Base-by-base conservation (phyloP, 1,284 basidiomycete species). In the Puccinia horiana region DNA sequence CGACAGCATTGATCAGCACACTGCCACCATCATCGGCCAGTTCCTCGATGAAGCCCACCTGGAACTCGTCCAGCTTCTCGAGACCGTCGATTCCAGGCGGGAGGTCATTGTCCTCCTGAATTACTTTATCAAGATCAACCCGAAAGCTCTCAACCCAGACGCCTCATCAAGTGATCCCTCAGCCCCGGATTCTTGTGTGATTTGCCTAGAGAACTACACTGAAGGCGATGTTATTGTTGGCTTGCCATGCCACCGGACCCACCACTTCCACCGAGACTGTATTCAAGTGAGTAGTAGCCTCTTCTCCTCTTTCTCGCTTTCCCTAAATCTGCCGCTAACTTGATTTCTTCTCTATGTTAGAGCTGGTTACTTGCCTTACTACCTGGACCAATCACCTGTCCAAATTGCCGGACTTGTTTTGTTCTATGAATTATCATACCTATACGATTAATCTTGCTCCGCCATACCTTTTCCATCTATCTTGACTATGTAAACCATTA, bases 261-360 rank as follows among this genome's bases (percentile, higher is more conserved):
- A 69, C 20, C 65, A 69, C 42, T 69, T 69, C n/a, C 65, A 69
- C 35, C 35, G n/a, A n/a, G 35, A 5, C 23, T 69, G 65, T n/a
- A 23, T 69, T 18, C 4, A 69, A 26, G 65, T 40, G 11, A 40
- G 65, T 40, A n/a, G n/a, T n/a, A n/a, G n/a, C n/a, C n/a, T 23
- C 58, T 40, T 18, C 8, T 58, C 56, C 29, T 32, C 49, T 54
- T 54, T 23, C 49, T 54, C 49, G 6, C 42, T 16, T 8, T 52
- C 49, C 20, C 49, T 52, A 4, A 52, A 23, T 54, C 11, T 29
- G 52, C 29, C 5, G 16, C 18, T 20, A 14, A 20, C 29, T 6
- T 63, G 14, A 18, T 26, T 29, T n/a, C 20, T 63, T 20, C 35
- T 12, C 18, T 20, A 6, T 63, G 32, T 6, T 37, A 63, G 61